These are phyloP conservation scores for Scutellaria baicalensis DNA, from an alignment of 257 asterid genomes.

Conservation along the genomic window DNA sequence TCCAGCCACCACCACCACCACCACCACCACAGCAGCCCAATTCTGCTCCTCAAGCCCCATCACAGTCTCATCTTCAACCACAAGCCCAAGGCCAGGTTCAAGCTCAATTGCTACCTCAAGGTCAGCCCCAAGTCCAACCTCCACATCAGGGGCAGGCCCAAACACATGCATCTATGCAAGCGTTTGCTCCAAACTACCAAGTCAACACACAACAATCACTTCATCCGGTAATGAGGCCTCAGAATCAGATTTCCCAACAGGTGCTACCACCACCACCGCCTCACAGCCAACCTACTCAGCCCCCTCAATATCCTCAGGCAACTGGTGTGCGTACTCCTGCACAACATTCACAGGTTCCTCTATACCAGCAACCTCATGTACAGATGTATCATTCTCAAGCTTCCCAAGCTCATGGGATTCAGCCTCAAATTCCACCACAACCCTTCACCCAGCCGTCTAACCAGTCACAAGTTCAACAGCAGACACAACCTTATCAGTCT, in stretches of 20 bases:
- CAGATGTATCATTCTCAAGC: conserved; percentile 36
- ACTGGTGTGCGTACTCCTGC: conserved; percentile 41
- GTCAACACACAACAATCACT: conserved; percentile 37
- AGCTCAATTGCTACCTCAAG: conserved; percentile 18
- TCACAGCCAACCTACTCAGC: conserved; percentile 32
- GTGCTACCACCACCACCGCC: conserved; percentile 40
- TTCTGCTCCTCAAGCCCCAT: conserved; percentile 12
- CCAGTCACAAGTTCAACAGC: conserved; percentile 45
- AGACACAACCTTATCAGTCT: conserved; percentile 31
- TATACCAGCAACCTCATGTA: conserved; percentile 43
- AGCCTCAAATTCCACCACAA: conserved; percentile 34
- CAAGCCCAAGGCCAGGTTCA: conserved; percentile 15
- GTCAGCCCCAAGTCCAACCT: conserved; percentile 28
- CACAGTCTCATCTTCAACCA: conserved; percentile 30
- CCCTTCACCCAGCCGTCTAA: conserved; percentile 22
- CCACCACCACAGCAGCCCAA: conserved; percentile 27
- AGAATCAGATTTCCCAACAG: conserved; percentile 36
- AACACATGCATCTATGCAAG: conserved; percentile 29
- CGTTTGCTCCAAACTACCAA: conserved; percentile 40
- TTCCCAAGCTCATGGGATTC: conserved; percentile 25
- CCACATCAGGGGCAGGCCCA: conserved; percentile 31
- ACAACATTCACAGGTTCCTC: conserved; percentile 53
- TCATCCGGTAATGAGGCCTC: conserved; percentile 44
- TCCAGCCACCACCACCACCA: conserved; percentile 20
- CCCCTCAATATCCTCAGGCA: conserved; percentile 33